Conservation (phyloP, 139 green algal species). For the Chlamydomonas sp. region DNA sequence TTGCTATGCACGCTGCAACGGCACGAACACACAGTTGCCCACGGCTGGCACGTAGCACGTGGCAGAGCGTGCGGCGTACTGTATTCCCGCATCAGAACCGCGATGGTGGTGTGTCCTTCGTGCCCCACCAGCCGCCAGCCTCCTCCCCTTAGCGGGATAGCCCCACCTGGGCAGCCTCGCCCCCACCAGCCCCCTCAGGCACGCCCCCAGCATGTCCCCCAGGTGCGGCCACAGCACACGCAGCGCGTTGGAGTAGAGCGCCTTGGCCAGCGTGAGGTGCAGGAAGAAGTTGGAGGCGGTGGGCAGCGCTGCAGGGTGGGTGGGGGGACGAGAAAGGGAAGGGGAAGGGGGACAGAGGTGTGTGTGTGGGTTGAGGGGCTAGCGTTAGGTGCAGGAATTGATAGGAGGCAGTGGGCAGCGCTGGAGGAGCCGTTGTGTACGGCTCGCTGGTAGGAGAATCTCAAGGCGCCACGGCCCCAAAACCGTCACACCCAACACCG, state of each 20-base stretch:
- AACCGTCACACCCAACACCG: too few species aligned
- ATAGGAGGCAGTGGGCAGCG: background rate
- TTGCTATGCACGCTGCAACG: too few species aligned
- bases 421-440: background rate
- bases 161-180: constrained; percentile 7
- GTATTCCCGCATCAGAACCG: too few species aligned
- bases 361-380: background rate
- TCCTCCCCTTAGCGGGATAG: too few species aligned
- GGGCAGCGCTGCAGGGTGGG: constrained; percentile 15
- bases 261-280: constrained; percentile 23
- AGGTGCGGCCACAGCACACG: constrained; percentile 55
- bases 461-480: too few species aligned
- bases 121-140: too few species aligned
- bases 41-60: too few species aligned
- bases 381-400: too few species aligned
- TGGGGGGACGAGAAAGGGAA: background rate
- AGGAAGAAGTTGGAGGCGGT: constrained; percentile 43
- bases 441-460: too few species aligned
- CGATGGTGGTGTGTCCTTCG: too few species aligned
- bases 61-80: too few species aligned
- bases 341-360: background rate
- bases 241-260: constrained; percentile 35
- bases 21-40: too few species aligned
- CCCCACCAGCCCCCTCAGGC: background rate
- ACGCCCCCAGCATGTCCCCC: constrained; percentile 19